These are phyloP conservation scores for Rhododendron ferrugineum DNA, from an alignment of 148 eudicot species.

Conservation along the genomic window DNA sequence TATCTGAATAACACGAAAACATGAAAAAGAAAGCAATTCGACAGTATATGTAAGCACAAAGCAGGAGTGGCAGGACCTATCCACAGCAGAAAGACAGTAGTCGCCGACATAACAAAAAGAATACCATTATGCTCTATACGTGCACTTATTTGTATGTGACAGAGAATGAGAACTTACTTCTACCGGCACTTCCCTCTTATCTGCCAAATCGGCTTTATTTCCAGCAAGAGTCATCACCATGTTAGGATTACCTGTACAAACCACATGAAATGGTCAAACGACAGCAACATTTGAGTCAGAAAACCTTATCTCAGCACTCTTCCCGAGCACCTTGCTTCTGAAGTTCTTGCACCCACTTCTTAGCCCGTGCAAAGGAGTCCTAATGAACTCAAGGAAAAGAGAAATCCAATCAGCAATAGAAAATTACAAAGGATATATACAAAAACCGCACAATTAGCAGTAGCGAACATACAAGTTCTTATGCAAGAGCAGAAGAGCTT, in stretches of 20 bases:
- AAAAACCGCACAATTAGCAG: neutral
- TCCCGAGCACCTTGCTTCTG: constrained; percentile 81
- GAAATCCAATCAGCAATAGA: neutral
- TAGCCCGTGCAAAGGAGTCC: constrained; percentile 89
- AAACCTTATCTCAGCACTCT: neutral
- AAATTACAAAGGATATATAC: neutral
- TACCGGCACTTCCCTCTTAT: constrained; percentile 66
- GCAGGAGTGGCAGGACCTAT: neutral
- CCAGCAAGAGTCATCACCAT: constrained; percentile 98
- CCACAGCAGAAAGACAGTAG: neutral
- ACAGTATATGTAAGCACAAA: neutral
- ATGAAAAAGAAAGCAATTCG: neutral
- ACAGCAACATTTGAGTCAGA: neutral
- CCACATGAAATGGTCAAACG: neutral
- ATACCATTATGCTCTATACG: neutral
- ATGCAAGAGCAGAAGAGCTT: neutral
- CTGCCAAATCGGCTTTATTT: constrained; percentile 86
- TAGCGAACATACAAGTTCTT: neutral
- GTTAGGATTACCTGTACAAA: constrained; percentile 74
- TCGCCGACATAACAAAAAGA: neutral
- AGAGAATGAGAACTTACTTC: constrained; percentile 46
- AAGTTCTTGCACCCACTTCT: constrained; percentile 98
- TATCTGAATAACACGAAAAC: neutral
- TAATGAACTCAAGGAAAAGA: constrained; percentile 18
- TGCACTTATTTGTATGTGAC: neutral